Evolutionary conservation across 225 moss, liverwort and hornwort genomes (phyloP).

Genomic region (Anthoceros angustus): DNA sequence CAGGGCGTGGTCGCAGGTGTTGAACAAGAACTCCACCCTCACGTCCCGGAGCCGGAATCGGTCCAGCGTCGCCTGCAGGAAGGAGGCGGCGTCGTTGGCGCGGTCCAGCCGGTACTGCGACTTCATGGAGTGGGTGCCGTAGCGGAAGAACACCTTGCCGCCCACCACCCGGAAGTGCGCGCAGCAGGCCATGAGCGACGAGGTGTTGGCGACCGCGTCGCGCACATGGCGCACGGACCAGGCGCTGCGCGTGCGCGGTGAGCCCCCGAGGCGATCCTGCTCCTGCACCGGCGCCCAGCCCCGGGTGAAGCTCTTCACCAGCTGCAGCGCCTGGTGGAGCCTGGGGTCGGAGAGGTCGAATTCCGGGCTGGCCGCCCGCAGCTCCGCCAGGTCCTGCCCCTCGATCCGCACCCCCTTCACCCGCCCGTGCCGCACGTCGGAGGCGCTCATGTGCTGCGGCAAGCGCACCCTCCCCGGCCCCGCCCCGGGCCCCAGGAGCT

Average conservation of each 20-base stretch:
- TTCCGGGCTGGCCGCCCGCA: background rate
- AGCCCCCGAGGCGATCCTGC: background rate
- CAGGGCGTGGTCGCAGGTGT: slow-evolving; percentile 5
- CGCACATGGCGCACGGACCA: background rate
- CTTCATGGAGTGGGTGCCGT: background rate
- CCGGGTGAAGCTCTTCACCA: background rate
- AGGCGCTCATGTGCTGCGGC: background rate
- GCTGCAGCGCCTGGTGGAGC: background rate
- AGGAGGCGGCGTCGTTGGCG: background rate
- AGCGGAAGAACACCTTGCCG: background rate
- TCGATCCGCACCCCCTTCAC: background rate
- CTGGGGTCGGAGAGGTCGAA: background rate
- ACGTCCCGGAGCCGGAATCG: background rate
- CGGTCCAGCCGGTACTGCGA: slow-evolving; percentile 4
- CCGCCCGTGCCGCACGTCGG: background rate
- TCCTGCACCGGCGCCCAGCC: background rate
- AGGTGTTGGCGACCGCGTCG: background rate
- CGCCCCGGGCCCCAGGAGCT: background rate
- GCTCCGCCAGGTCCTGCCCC: background rate
- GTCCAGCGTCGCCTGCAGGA: background rate
- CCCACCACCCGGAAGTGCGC: no score
- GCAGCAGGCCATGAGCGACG: background rate
- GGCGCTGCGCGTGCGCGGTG: background rate
- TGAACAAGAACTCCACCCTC: background rate
- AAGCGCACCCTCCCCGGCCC: background rate